Evolutionary conservation across 192 early-diverging fungal species (phyloP).

Genomic region (Coemansia sp.): DNA sequence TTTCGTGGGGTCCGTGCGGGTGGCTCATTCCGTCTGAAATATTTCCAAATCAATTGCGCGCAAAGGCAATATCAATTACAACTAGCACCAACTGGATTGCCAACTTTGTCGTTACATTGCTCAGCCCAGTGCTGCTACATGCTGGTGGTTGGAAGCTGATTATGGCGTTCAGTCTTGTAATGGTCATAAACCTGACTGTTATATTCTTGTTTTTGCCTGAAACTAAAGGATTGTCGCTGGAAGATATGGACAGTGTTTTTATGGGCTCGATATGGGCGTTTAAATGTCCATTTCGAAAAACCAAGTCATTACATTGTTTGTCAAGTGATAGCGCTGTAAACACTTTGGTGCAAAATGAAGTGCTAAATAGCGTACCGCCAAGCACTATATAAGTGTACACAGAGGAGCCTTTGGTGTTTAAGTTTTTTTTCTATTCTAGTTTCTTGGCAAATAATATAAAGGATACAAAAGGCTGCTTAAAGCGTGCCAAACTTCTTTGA

Average conservation of each 20-base stretch:
- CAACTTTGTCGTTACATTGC: conserved; percentile 60
- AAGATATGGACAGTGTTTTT: conserved; percentile 82
- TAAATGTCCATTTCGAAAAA: not conserved
- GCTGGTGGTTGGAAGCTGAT: conserved; percentile 60
- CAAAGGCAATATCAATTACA: conserved; percentile 62
- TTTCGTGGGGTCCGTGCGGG: conserved; percentile 76
- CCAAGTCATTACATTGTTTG: not conserved
- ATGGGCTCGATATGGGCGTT: conserved; percentile 36
- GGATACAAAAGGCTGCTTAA: not conserved
- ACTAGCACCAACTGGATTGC: conserved; percentile 72
- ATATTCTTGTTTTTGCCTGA: conserved; percentile 73
- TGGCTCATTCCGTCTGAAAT: conserved; percentile 77
- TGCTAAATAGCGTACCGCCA: not conserved
- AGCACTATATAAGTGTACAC: not conserved
- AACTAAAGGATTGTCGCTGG: conserved; percentile 79
- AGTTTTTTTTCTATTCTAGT: conserved; percentile 7
- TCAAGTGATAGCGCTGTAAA: not conserved
- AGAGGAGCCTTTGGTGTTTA: no score
- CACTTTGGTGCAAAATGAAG: not conserved
- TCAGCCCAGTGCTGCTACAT: conserved; percentile 63
- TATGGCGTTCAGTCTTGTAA: conserved; percentile 65
- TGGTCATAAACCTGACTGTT: conserved; percentile 59
- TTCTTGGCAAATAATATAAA: conserved; percentile 19
- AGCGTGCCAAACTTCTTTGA: not conserved
- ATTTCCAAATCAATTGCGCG: conserved; percentile 68